Conservation (phyloP, 169 alveolate species). For the Miamiensis avidus region DNA sequence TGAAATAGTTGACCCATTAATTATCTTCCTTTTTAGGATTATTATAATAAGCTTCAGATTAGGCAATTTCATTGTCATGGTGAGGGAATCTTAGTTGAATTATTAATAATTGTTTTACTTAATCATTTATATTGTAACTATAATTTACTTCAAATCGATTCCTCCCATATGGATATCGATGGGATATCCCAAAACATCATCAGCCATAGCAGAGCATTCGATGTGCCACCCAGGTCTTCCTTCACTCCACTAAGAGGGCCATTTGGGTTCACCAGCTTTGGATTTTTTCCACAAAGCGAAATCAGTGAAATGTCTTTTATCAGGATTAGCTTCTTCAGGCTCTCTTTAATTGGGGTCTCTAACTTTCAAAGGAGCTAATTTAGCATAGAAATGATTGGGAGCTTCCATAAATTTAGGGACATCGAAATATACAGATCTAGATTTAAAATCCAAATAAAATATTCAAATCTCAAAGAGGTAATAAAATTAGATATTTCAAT, state of each 20-base stretch:
- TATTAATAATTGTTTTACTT: too few relatives aligned
- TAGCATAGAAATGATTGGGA: slow-evolving; percentile 91
- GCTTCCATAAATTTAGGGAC: slow-evolving; percentile 85
- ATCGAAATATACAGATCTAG: slow-evolving; percentile 94
- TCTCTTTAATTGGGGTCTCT: slow-evolving; percentile 81
- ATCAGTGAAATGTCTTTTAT: slow-evolving; percentile 93
- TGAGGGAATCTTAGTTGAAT: slow-evolving; percentile 93
- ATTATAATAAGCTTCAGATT: slow-evolving; percentile 97
- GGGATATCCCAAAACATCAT: slow-evolving; percentile 89
- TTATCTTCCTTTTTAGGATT: slow-evolving; percentile 64
- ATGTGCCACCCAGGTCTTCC: slow-evolving; percentile 99
- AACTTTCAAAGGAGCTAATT: slow-evolving; percentile 91
- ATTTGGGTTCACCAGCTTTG: slow-evolving; percentile 96
- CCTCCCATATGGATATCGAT: slow-evolving; percentile 99
- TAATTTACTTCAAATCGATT: slow-evolving; percentile 83
- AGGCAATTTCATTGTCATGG: slow-evolving; percentile 99
- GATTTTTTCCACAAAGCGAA: slow-evolving; percentile 99
- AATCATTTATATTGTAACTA: too few relatives aligned
- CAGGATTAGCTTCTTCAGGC: slow-evolving; percentile 84
- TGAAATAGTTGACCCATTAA: slow-evolving; percentile 96
- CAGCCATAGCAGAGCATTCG: slow-evolving; percentile 99
- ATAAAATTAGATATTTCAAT: too few relatives aligned
- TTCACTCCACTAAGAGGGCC: slow-evolving; percentile 99
- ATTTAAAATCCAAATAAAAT: too few relatives aligned
- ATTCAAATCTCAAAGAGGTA: neutral